A percentile compares a stretch with the other conserved stretches of the same genome.
Conservation (phyloP, 2,329 filamentous ascomycete genomes). For the Hortaea sp. region DNA sequence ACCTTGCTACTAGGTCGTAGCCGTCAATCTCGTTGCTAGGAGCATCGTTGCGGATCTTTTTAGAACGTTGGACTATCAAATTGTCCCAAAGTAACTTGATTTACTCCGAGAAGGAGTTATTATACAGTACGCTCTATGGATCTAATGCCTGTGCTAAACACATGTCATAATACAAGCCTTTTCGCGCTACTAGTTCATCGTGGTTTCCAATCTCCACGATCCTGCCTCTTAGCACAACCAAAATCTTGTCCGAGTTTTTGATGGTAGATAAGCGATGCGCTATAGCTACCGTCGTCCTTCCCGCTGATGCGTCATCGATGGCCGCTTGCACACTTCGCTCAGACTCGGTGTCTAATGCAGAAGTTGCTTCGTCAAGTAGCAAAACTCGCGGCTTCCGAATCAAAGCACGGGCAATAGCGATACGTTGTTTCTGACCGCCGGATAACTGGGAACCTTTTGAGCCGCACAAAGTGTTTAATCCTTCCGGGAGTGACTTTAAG, state of each 20-base stretch:
- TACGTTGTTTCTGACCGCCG: conserved; percentile 26
- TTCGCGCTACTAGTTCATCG: conserved; percentile 27
- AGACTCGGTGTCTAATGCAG: conserved; percentile 25
- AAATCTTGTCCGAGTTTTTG: conserved; percentile 29
- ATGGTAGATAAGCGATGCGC: conserved; percentile 49
- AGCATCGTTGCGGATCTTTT: too few species aligned
- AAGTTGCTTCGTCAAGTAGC: conserved; percentile 28
- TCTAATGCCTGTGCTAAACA: conserved; percentile 34
- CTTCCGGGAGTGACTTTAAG: conserved; percentile 42
- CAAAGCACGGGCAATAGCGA: conserved; percentile 29
- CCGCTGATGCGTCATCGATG: conserved; percentile 24
- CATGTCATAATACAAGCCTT: conserved; percentile 36
- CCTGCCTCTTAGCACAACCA: conserved; percentile 29
- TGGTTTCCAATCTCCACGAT: conserved; percentile 32
- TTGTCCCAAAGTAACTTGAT: too few species aligned
- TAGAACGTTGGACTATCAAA: too few species aligned
- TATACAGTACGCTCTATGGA: too few species aligned
- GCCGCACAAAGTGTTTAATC: conserved; percentile 40
- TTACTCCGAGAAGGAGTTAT: too few species aligned
- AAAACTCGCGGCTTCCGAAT: conserved; percentile 26
- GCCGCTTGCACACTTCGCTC: conserved; percentile 27
- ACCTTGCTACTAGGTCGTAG: too few species aligned
- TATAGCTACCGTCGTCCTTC: conserved; percentile 31
- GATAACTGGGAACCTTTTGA: background rate
- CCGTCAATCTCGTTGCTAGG: too few species aligned